Evolutionary conservation across 768 basidiomycete genomes (phyloP).

Genomic region (Macrocybe gigantea): DNA sequence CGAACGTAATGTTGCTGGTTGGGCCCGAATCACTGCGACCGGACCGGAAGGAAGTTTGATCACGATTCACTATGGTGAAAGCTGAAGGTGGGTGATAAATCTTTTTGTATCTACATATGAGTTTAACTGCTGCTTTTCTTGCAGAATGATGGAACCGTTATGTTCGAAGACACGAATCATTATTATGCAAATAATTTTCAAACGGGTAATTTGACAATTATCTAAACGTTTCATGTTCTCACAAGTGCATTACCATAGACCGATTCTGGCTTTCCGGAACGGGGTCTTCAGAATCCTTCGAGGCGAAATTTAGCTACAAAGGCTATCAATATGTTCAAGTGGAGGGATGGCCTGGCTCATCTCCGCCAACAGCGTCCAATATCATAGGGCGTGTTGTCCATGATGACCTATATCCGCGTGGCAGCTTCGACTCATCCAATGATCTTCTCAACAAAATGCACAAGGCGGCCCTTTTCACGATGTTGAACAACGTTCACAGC

Average conservation of each 20-base stretch:
- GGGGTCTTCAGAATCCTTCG: constrained; percentile 14
- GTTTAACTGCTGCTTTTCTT: neutral
- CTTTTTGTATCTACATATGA: neutral
- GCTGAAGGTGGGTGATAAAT: constrained; percentile 11
- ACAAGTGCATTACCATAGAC: constrained; percentile 3
- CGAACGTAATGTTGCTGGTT: constrained; percentile 21
- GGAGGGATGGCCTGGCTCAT: constrained; percentile 15
- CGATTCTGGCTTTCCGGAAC: constrained; percentile 20
- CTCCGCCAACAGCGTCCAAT: constrained; percentile 13
- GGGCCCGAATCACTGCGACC: constrained; percentile 18
- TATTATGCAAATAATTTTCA: constrained; percentile 20
- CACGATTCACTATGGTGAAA: constrained; percentile 24
- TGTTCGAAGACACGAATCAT: constrained; percentile 10
- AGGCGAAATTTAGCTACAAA: constrained; percentile 21
- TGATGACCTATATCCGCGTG: constrained; percentile 13
- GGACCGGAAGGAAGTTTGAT: constrained; percentile 19
- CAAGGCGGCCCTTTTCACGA: constrained; percentile 13
- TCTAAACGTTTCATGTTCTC: neutral
- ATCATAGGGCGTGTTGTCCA: constrained; percentile 18
- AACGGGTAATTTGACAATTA: constrained; percentile 7
- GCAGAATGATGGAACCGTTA: constrained; percentile 7
- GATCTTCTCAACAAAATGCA: constrained; percentile 18
- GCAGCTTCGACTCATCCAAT: constrained; percentile 13
- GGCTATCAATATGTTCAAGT: constrained; percentile 20
- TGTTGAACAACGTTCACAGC: constrained; percentile 19